A percentile compares a stretch with the other conserved stretches of the same genome.
Conservation (phyloP, 331 rosid species). For the Erythrophleum ivorense region DNA sequence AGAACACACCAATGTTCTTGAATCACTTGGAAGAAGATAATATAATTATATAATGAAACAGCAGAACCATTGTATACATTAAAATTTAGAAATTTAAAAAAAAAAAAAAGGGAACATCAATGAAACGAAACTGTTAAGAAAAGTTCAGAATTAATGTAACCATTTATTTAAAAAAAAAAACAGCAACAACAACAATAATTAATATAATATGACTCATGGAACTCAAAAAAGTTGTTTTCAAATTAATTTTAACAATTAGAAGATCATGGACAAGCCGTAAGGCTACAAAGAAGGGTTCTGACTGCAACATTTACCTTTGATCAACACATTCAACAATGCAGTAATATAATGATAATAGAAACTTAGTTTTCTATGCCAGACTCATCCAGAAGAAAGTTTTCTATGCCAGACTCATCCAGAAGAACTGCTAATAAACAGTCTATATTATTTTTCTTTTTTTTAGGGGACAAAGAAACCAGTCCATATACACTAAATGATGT, state of each 20-base stretch:
- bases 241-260: background rate
- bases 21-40: slow-evolving; percentile 2
- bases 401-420: background rate
- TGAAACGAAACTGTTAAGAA: background rate
- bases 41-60: too few species aligned
- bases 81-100: background rate
- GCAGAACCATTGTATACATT: too few species aligned
- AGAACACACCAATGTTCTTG: background rate
- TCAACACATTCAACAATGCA: background rate
- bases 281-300: slow-evolving; percentile 3
- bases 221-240: background rate
- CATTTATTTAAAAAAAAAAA: background rate
- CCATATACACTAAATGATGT: background rate
- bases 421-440: background rate
- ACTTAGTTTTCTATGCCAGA: background rate
- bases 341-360: slow-evolving; percentile 16
- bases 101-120: background rate
- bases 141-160: background rate
- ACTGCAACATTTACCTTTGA: background rate
- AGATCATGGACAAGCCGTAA: slow-evolving; percentile 1
- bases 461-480: background rate
- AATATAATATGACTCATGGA: background rate
- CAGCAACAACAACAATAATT: background rate
- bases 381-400: background rate
- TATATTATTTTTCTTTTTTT: too few species aligned